Base-by-base conservation (phyloP, 306 rosid species). In the Casuarina glauca region DNA sequence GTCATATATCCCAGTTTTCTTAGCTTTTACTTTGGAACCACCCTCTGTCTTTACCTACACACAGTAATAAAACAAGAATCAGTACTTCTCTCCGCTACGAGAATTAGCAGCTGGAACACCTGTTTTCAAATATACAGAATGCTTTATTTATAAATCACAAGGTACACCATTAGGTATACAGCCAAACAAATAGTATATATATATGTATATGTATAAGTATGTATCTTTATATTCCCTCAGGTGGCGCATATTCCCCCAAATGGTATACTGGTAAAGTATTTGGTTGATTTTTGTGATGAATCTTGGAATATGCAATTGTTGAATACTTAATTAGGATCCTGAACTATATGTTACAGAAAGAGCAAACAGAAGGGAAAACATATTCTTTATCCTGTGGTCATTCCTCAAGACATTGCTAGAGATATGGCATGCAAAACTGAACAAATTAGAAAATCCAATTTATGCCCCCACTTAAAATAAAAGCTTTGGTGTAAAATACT, bases 1-100 rank as follows among this genome's bases (percentile, higher is more conserved):
- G 80, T 89, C 86, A 84, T 90, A 94, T 81, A 92, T 90, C 63
- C 98, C 98, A 19, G 97, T 94, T 86, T 90, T 90, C 80, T 76
- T 87, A 46, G 91, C 87, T 86, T 87, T 92, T 15, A 78, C 90
- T 87, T 88, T 94, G 44, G 97, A 88, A 72, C 98, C 97, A 78
- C 97, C 85, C 87, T 94, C 98, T 73, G 97, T 92, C 89, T 88
- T 94, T 80, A 94, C 77, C 96, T 94, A 75, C 60, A 70, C 35
- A 52, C 68, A 75, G 17, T 60, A 72, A 76, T 78, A 57, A 11
- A 48, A 80, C 43, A 69, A 41, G 85, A 60, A 45, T 20, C 32
- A 62, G 32, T 53, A n/a, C 4, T 42, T 55, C 55, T 58, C 44
- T n/a, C 41, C 42, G 60, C 66, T 19, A 39, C 69, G 53, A 39